phyloP scores from a whole-genome alignment of 1,284 basidiomycete genomes.

The Erythrobasidium hasegawianum region DNA sequence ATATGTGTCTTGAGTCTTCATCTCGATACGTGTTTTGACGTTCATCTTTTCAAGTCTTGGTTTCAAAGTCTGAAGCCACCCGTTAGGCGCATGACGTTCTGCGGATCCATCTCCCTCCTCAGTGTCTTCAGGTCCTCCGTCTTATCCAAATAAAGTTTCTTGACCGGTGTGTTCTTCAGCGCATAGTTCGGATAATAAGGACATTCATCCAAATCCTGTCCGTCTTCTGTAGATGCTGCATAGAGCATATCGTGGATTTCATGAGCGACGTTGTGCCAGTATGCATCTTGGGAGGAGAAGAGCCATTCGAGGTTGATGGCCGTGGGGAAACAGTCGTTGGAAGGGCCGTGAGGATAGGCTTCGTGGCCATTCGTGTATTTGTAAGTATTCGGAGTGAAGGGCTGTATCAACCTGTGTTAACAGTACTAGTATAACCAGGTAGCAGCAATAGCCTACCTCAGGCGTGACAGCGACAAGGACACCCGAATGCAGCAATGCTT shows the following conservation, averaged over 20 bases:
- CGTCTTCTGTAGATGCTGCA: not conserved
- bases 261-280: not conserved
- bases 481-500: not conserved
- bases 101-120: not conserved
- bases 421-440: no score
- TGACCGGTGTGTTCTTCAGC: constrained; percentile 5
- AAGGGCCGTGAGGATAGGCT: not conserved
- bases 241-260: not conserved
- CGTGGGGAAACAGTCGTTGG: not conserved
- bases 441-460: not conserved
- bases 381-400: not conserved
- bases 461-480: not conserved
- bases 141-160: constrained; percentile 7
- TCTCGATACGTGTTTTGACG: no score
- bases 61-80: constrained; percentile 20
- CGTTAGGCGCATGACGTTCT: constrained; percentile 7
- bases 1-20: no score
- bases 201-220: constrained; percentile 12
- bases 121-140: not conserved
- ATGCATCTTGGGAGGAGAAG: constrained; percentile 1
- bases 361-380: not conserved
- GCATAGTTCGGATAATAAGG: constrained; percentile 19
- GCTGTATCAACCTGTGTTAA: no score
- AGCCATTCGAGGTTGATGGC: constrained; percentile 7
- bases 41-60: no score